Base-by-base conservation (phyloP, 2,329 filamentous ascomycete genomes). In the Colletotrichum sp. region DNA sequence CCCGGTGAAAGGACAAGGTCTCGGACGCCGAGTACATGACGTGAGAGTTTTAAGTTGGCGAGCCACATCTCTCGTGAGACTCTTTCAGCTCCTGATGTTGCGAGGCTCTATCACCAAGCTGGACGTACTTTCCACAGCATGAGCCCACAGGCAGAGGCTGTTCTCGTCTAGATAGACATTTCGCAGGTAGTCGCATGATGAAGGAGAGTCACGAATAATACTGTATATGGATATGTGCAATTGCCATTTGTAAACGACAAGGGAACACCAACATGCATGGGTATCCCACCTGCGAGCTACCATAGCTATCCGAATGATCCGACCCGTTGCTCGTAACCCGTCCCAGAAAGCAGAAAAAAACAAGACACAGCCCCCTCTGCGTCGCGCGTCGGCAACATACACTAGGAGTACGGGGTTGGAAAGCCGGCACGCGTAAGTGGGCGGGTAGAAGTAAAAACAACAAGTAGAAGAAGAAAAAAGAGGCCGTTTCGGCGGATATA, bases 371-470 rank as follows among this genome's bases (percentile, higher is more conserved):
- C 62, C 62, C 44, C 64, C 60, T 70, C 62, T 18, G 28, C 44
- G 49, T 32, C 44, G 18, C 67, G 62, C 63, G 49, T 55, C 32
- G 36, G 44, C 66, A 71, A 66, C 59, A 64, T 59, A 60, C 63
- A 76, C 70, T 67, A 49, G 24, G 26, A 55, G 71, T 59, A 70
- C 30, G 39, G 52, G 69, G 36, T 30, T 57, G 34, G 36, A 69
- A 69, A 57, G 64, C 69, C 72, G 28, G 34, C 72, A 65, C 69
- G 36, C 72, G 44, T n/a, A 15, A 57, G 69, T 77, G 64, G 55
- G 75, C 78, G 75, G 59, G 68, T 67, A 80, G 80, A 79, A 81
- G 79, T 80, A 81, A 70, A 71, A 78, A 79, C 66, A 73, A 78
- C 78, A 79, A 77, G 67, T 77, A 76, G 70, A 77, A 79, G 81